Base-by-base conservation (phyloP, 805 yeast genomes). In the Pichia cephalocereana region DNA sequence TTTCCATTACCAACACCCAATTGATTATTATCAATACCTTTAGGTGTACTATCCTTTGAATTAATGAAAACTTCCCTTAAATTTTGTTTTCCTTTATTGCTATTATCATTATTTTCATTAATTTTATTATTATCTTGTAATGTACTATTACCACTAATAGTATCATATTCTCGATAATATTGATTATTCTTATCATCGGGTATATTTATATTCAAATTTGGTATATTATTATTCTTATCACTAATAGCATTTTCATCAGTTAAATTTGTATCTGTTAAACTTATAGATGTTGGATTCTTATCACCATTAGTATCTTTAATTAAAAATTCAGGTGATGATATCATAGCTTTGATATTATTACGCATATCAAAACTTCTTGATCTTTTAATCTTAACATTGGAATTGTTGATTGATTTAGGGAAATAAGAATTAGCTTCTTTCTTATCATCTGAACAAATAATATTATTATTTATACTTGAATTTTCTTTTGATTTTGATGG, bases 351-450 rank as follows among this genome's bases (percentile, higher is more conserved):
- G 2, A 44, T 15, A 30, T 41, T 41, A 19, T 38, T 48, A 18
- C 40, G 42, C 14, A 54, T 57, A 32, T 55, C 60, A 46, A 57
- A 48, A 45, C 63, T 62, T 45, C 46, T 53, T 27, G 63, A 57
- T 42, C 53, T 63, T 34, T 63, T 58, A 11, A 61, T 49, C 2
- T 11, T 41, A 14, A 9, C 5, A 14, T 17, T 28, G 3, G 38
- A 18, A 23, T 23, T 8, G n/a, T 8, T 14, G 38, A 28, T 6
- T 26, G 18, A 23, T 9, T 36, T 23, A 5, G 26, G 26, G 26
- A 23, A 23, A 23, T 23, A 23, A 5, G 26, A 23, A 23, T 23
- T 23, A 6, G 14, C 8, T n/a, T 23, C 18, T 6, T 36, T 34
- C 26, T 23, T 23, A 19, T 19, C 23, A 19, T 19, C 23, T 19